Evolutionary conservation across 371 early-diverging fungal genomes (phyloP), one percentile per base, ranked within the genome.

Genomic region (Sporodiniella umbellata): DNA sequence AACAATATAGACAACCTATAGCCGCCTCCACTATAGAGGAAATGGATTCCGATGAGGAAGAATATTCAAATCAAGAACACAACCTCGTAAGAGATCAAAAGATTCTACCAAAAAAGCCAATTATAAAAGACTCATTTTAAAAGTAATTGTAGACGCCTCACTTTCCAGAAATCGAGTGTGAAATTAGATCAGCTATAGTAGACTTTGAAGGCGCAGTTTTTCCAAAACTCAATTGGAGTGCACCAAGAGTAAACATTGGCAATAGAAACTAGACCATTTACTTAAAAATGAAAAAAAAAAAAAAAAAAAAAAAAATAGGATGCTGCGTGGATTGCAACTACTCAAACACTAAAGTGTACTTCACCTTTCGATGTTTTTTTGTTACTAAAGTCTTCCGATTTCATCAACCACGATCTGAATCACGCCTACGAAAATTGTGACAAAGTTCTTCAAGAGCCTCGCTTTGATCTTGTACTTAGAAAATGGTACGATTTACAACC

Each of bases 161-260:
- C 18, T 84, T 88, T 60, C 88, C 89, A 1, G 72, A 62, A 5
- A 51, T 88, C 12, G 85, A 82, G 22, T 54, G 58, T 1, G 69
- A 74, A 19, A 90, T 97, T 24, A 66, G 65, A 42, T 59, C 68
- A n/a, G 75, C 82, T 1, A 85, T 97, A 15, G 75, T 70, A 4
- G 72, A 79, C 22, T 79, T 89, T 22, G 94, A 88, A 25, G 94
- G 93, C 3, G 81, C 77, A 21, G 91, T 91, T 14, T 92, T 98
- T 59, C 94, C 96, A 12, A 94, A 95, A 42, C 79, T 96, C 51
- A 92, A 89, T 61, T 98, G 98, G 98, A 88, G 89, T 39, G 85
- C 93, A 4, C 98, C 98, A 1, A 84, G 87, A 47, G 87, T 82
- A 68, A 50, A n/a, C n/a, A n/a, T n/a, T n/a, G n/a, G n/a, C n/a